phyloP scores from a whole-genome alignment of 139 green algal genomes.

The Closterium sp. region DNA sequence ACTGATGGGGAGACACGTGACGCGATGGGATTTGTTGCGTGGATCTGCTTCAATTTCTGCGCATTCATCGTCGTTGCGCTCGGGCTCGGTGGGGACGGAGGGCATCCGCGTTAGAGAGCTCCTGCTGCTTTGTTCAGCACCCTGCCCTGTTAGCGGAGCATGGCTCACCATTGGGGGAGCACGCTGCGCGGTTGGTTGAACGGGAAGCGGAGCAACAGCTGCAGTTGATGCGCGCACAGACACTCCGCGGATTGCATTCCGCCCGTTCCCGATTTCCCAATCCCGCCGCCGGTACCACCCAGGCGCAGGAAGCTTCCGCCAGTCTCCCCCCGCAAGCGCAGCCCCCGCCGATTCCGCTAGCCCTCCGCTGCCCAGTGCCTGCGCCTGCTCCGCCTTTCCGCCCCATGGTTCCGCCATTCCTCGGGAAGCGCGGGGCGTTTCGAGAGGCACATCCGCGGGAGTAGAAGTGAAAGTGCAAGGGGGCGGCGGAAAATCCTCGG shows the following conservation, averaged over 20 bases:
- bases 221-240: background rate
- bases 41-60: background rate
- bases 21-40: background rate
- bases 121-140: too few species aligned
- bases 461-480: background rate
- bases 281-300: background rate
- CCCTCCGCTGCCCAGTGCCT: background rate
- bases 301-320: background rate
- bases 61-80: background rate
- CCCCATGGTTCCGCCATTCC: background rate
- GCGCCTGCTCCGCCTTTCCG: background rate
- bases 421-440: background rate
- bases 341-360: background rate
- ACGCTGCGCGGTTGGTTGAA: background rate
- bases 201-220: background rate
- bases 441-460: background rate
- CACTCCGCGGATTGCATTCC: background rate
- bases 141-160: background rate
- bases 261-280: background rate
- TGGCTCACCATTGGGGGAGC: background rate
- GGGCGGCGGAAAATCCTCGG: background rate
- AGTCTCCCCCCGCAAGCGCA: background rate
- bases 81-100: background rate
- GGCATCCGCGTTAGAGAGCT: too few species aligned
- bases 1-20: background rate